Conservation (phyloP, 116 monocot genomes). For the Cymodocea nodosa region DNA sequence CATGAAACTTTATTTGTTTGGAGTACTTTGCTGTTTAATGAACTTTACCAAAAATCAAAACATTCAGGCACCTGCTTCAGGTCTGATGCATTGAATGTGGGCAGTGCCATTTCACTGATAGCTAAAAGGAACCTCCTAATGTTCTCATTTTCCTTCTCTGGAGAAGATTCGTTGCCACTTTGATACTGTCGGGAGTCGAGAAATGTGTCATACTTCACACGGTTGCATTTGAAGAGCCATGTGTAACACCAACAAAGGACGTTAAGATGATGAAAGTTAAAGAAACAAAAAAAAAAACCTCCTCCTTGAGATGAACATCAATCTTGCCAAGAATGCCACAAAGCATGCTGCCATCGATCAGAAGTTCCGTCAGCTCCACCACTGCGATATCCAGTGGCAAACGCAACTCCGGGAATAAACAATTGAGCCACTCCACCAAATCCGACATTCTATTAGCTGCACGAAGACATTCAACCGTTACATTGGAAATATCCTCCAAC, state of each 20-base stretch:
- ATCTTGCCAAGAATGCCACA: conserved; percentile 30
- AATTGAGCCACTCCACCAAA: conserved; percentile 11
- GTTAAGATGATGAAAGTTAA: neutral
- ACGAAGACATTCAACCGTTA: neutral
- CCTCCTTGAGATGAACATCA: conserved; percentile 13
- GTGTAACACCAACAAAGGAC: neutral
- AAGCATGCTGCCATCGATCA: conserved; percentile 42
- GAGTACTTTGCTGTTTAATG: neutral
- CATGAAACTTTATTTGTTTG: neutral
- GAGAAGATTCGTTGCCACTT: conserved; percentile 4
- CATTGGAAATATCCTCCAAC: neutral
- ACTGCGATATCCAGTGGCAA: conserved; percentile 35
- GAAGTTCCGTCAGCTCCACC: conserved; percentile 28
- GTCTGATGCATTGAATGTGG: conserved; percentile 31
- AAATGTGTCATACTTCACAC: neutral
- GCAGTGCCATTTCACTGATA: conserved; percentile 45
- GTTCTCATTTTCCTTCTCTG: conserved; percentile 12
- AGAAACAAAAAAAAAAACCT: conserved; percentile 4
- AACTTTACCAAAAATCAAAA: neutral
- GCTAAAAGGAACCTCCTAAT: conserved; percentile 38
- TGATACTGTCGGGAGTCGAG: conserved; percentile 19
- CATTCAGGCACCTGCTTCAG: conserved; percentile 42
- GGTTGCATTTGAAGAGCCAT: neutral
- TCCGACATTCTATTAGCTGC: conserved; percentile 8
- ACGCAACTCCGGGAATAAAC: conserved; percentile 20